Evolutionary conservation across 2,329 filamentous ascomycete species (phyloP).

Genomic region (Pseudocercospora pini-densiflorae): DNA sequence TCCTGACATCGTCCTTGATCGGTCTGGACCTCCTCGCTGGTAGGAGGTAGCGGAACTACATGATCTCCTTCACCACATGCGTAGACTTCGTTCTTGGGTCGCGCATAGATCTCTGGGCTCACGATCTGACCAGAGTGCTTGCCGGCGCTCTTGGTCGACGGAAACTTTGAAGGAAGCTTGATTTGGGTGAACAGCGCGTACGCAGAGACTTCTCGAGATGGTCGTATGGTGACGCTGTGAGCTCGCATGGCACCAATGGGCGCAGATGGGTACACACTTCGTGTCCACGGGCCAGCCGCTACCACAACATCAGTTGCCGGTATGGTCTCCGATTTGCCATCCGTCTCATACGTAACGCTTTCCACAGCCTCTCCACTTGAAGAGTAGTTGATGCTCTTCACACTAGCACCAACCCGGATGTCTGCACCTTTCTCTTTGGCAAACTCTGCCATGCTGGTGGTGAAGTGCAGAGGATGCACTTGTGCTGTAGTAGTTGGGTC

Average conservation of each 20-base stretch:
- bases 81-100: constrained; percentile 88
- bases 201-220: constrained; percentile 65
- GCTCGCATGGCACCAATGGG: constrained; percentile 66
- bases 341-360: constrained; percentile 66
- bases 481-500: constrained; percentile 82
- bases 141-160: constrained; percentile 41
- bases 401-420: constrained; percentile 67
- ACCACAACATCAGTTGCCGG: constrained; percentile 63
- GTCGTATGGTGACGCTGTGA: constrained; percentile 65
- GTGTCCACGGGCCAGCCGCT: constrained; percentile 67
- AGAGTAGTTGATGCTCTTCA: constrained; percentile 67
- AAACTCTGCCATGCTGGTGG: constrained; percentile 77
- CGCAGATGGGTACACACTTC: constrained; percentile 55
- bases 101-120: constrained; percentile 90
- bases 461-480: constrained; percentile 92
- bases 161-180: constrained; percentile 68
- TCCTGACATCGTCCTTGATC: constrained; percentile 82
- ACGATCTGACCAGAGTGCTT: constrained; percentile 64
- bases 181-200: constrained; percentile 90
- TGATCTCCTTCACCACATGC: constrained; percentile 90
- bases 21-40: constrained; percentile 74
- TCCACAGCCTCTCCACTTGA: constrained; percentile 55
- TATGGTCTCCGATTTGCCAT: constrained; percentile 53
- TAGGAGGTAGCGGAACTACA: constrained; percentile 72
- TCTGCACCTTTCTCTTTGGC: constrained; percentile 65